Evolutionary conservation across 495 filamentous ascomycete genomes (phyloP), one percentile per base, ranked within the genome.

Genomic region (Viridothelium virens): DNA sequence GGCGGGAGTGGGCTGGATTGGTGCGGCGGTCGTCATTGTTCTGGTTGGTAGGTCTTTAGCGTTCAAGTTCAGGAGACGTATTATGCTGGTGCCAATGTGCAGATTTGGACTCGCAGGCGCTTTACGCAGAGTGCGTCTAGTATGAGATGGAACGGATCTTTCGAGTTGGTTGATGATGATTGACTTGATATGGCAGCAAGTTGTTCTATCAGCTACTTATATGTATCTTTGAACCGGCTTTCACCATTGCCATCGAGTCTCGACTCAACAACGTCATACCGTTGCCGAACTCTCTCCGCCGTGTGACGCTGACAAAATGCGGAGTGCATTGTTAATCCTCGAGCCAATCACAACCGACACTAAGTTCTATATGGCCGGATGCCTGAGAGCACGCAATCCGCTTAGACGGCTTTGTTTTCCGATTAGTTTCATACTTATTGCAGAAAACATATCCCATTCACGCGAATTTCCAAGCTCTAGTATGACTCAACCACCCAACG

Each of bases 11-110:
- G 70, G 70, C 16, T 63, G 67, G 38, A 65, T 71, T 37, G 68
- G 46, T 2, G 74, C 72, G 39, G 76, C 70, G 68, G 76, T 77
- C 53, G 73, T 69, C 72, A 74, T 75, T 56, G 37, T 68, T 14
- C 5, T 18, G 48, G 63, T 16, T 53, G 11, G 48, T 5, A 18
- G 48, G 11, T 5, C n/a, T 25, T 53, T 25, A 16, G 48, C 5
- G 48, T 14, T 53, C 12, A 25, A 53, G 41, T 46, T 9, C 25
- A 25, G 25, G 25, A 25, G 25, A 25, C 25, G 25, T 25, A 25
- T 25, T 25, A 25, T 25, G 25, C 25, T 25, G 25, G 25, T 25
- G 25, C 25, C 25, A 25, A 25, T 25, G 25, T 25, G 25, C 25
- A 25, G 25, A 25, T 25, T 25, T 25, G 25, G 25, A 25, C 25